Percentiles rank a stretch among this genome's conserved stretches.
Evolutionary conservation across 768 basidiomycete genomes (phyloP).

Genomic region (Pisolithus albus): DNA sequence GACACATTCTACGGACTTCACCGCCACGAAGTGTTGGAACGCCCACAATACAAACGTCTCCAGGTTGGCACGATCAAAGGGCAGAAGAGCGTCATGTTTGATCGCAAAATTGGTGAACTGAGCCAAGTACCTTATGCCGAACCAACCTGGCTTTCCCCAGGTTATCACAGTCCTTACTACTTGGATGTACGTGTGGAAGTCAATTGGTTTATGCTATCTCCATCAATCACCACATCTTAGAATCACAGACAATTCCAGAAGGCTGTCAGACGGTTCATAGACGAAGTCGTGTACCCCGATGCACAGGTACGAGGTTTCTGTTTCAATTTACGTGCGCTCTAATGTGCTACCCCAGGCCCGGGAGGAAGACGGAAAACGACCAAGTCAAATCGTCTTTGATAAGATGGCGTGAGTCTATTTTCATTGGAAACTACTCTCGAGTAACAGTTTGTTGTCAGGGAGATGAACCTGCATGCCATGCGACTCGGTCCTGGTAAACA

Average conservation of each 20-base stretch:
- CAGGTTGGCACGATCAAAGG: constrained; percentile 69
- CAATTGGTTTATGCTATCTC: background rate
- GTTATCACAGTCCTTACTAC: constrained; percentile 68
- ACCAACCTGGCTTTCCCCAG: constrained; percentile 70
- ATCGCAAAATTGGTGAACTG: constrained; percentile 47
- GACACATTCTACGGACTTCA: constrained; percentile 87
- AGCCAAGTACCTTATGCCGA: constrained; percentile 84
- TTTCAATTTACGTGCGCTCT: constrained; percentile 13
- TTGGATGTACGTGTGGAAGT: constrained; percentile 40
- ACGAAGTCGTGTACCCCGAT: constrained; percentile 53
- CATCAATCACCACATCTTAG: constrained; percentile 24
- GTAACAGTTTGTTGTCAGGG: constrained; percentile 29
- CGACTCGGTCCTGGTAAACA: constrained; percentile 87
- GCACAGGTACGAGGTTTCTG: constrained; percentile 23
- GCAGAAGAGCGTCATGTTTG: constrained; percentile 47
- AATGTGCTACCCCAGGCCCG: constrained; percentile 35
- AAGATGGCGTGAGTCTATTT: constrained; percentile 62
- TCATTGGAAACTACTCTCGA: background rate
- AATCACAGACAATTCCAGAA: constrained; percentile 42
- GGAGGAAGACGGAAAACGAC: constrained; percentile 88
- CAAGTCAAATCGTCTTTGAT: constrained; percentile 68
- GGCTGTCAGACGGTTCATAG: constrained; percentile 53
- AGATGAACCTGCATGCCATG: constrained; percentile 79
- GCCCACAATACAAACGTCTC: constrained; percentile 67
- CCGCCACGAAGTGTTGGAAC: constrained; percentile 72